phyloP scores from a whole-genome alignment of 768 basidiomycete genomes.

The Antrodiella citrinella region DNA sequence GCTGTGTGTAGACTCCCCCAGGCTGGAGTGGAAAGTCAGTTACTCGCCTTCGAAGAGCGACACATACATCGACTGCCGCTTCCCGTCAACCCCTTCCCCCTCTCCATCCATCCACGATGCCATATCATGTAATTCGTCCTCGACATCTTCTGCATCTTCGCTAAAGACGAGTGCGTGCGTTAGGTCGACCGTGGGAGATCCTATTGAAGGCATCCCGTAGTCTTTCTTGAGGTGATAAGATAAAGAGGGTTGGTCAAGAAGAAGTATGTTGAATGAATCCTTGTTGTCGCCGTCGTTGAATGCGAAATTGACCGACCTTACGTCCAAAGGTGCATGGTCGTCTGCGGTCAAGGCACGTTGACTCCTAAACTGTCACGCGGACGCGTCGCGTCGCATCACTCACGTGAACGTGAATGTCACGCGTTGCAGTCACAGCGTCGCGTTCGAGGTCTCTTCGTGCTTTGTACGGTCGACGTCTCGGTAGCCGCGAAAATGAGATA shows the following conservation, averaged over 20 bases:
- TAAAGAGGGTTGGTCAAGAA: not conserved
- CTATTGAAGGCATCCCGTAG: not conserved
- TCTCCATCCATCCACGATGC: too few species aligned
- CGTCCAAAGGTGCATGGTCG: too few species aligned
- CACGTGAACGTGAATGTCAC: too few species aligned
- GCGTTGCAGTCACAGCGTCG: too few species aligned
- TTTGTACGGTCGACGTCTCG: too few species aligned
- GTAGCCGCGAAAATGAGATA: too few species aligned
- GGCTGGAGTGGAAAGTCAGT: not conserved
- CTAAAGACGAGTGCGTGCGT: not conserved
- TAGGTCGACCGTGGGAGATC: not conserved
- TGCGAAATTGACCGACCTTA: too few species aligned
- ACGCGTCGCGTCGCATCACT: too few species aligned
- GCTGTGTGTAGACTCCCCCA: too few species aligned
- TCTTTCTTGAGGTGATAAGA: not conserved
- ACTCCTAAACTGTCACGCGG: too few species aligned
- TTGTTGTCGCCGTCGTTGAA: not conserved
- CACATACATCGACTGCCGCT: constrained; percentile 34
- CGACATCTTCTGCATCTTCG: not conserved
- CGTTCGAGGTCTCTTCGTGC: too few species aligned
- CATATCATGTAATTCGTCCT: not conserved
- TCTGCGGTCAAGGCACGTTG: too few species aligned
- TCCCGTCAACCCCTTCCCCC: constrained; percentile 2
- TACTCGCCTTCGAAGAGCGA: constrained; percentile 30
- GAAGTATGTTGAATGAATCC: not conserved